Evolutionary conservation across 2,329 filamentous ascomycete species (phyloP).

Genomic region (Exophiala alcalophila): DNA sequence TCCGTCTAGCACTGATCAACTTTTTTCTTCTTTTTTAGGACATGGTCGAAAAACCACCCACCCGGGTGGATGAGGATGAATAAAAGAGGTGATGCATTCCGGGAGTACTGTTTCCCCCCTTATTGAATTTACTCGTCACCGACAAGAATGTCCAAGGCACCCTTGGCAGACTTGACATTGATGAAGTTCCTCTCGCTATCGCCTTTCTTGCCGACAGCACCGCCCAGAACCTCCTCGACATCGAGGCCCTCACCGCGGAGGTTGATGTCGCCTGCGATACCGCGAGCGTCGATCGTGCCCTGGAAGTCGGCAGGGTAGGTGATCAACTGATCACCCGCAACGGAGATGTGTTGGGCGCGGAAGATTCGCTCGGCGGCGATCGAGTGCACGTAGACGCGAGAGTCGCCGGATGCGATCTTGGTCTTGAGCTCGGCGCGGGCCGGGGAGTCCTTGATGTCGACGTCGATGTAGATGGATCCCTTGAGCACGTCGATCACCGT

Average conservation of each 20-base stretch:
- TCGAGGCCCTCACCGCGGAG: conserved; percentile 21
- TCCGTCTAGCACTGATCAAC: too few relatives aligned
- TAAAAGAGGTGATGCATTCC: too few relatives aligned
- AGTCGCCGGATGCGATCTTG: conserved; percentile 15
- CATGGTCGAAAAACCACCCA: too few relatives aligned
- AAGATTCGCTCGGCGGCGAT: conserved; percentile 17
- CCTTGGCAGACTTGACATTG: conserved; percentile 19
- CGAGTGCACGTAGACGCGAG: conserved; percentile 19
- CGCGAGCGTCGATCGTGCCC: conserved; percentile 21
- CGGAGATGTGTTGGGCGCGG: conserved; percentile 12
- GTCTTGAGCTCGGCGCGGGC: conserved; percentile 17
- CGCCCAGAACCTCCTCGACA: conserved; percentile 22
- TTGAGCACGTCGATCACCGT: conserved; percentile 14
- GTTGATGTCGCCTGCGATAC: conserved; percentile 18
- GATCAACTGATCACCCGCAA: conserved; percentile 21
- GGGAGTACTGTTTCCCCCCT: too few relatives aligned
- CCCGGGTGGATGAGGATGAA: too few relatives aligned
- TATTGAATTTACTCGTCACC: conserved; percentile 19
- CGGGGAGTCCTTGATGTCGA: conserved; percentile 14
- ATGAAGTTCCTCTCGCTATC: conserved; percentile 16
- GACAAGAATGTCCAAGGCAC: conserved; percentile 21
- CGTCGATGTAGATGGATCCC: conserved; percentile 18
- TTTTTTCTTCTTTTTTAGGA: too few relatives aligned
- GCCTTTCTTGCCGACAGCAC: conserved; percentile 16
- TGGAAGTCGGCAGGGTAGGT: conserved; percentile 23